These are phyloP conservation scores for Haplosporangium sp. DNA, from an alignment of 371 early-diverging fungal species.

Conservation along the genomic window DNA sequence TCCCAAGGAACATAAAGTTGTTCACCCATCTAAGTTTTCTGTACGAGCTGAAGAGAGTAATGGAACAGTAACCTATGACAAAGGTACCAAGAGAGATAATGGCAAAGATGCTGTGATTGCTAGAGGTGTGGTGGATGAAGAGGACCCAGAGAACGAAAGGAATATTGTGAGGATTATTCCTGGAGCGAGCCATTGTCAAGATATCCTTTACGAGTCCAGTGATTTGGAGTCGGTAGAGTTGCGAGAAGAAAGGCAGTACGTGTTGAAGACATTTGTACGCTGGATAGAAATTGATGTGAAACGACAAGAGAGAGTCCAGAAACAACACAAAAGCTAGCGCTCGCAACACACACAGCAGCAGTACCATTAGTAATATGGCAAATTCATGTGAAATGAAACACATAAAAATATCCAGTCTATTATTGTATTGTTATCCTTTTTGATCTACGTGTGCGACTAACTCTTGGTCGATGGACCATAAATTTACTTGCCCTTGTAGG, in stretches of 20 bases:
- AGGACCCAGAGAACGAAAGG: not conserved
- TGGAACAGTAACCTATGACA: not conserved
- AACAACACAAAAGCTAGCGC: not conserved
- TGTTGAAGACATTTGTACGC: conserved; percentile 46
- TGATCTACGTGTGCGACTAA: not conserved
- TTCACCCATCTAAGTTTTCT: not conserved
- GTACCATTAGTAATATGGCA: not conserved
- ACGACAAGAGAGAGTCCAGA: conserved; percentile 7
- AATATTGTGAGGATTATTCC: conserved; percentile 41
- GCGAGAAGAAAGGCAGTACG: conserved; percentile 33
- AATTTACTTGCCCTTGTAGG: conserved; percentile 85
- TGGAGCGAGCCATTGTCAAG: conserved; percentile 47
- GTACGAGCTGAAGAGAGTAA: not conserved
- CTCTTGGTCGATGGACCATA: not conserved
- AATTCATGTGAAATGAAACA: not conserved
- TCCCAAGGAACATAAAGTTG: not conserved
- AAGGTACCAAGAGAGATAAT: not conserved
- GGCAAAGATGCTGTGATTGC: not conserved
- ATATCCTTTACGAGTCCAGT: conserved; percentile 47
- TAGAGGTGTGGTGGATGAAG: not conserved
- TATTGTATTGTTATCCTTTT: not conserved
- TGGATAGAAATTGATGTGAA: conserved; percentile 41
- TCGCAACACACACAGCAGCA: not conserved
- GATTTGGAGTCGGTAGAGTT: conserved; percentile 25
- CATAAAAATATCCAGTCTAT: conserved; percentile 4